Conservation (phyloP, 805 yeast species). For the Wickerhamomyces sydowiorum region DNA sequence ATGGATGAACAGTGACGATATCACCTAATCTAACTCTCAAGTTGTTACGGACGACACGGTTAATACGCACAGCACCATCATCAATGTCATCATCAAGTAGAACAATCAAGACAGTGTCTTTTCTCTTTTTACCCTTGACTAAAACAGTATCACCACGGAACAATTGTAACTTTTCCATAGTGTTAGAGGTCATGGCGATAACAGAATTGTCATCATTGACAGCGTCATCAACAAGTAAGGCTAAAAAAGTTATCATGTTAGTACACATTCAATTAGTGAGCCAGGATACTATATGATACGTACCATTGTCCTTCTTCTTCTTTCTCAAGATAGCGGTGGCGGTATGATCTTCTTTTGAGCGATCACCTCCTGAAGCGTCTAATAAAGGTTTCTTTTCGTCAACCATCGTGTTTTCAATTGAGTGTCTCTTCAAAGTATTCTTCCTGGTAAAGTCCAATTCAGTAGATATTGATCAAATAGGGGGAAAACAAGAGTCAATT, state of each 20-base stretch:
- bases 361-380: slow-evolving; percentile 66
- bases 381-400: slow-evolving; percentile 38
- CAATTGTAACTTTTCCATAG: slow-evolving; percentile 90
- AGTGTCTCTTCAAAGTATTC: not conserved
- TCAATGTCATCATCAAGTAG: slow-evolving; percentile 95
- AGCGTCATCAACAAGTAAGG: slow-evolving; percentile 94
- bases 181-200: slow-evolving; percentile 88
- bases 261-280: not conserved
- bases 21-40: slow-evolving; percentile 93
- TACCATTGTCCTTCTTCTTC: slow-evolving; percentile 91
- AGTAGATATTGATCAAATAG: not conserved
- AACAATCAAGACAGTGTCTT: slow-evolving; percentile 94
- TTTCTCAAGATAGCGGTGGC: slow-evolving; percentile 97
- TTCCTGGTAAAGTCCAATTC: not conserved
- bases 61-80: slow-evolving; percentile 90
- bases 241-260: slow-evolving; percentile 14
- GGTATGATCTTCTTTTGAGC: slow-evolving; percentile 57
- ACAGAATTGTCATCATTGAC: slow-evolving; percentile 95
- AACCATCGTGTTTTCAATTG: slow-evolving; percentile 10
- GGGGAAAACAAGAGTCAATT: not conserved
- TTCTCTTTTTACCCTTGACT: slow-evolving; percentile 97
- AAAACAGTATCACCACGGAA: slow-evolving; percentile 97
- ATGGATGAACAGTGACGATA: slow-evolving; percentile 83
- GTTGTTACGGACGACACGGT: slow-evolving; percentile 94
- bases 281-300: too few relatives aligned